Conservation (phyloP, 2,329 filamentous ascomycete genomes). For the Myrmaecium sp. region DNA sequence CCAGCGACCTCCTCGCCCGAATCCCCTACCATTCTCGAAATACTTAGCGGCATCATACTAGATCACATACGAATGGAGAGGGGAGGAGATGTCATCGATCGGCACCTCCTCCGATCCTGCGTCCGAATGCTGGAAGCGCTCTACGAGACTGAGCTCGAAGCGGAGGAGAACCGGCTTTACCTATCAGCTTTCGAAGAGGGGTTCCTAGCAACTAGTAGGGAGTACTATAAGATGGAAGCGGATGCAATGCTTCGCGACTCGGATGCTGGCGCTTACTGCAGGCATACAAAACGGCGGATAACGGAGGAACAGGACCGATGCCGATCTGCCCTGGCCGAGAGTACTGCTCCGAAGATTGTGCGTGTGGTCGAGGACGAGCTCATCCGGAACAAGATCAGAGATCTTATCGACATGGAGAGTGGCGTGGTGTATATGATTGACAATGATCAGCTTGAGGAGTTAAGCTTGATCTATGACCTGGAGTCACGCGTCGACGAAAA, state of each 20-base stretch:
- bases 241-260: constrained; percentile 56
- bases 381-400: constrained; percentile 58
- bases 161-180: constrained; percentile 68
- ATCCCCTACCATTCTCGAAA: constrained; percentile 44
- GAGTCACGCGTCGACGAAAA: constrained; percentile 60
- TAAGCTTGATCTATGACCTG: constrained; percentile 66
- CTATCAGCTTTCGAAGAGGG: constrained; percentile 63
- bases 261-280: constrained; percentile 69
- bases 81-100: constrained; percentile 76
- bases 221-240: constrained; percentile 65
- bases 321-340: constrained; percentile 58
- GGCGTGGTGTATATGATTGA: constrained; percentile 83
- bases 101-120: constrained; percentile 63
- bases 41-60: constrained; percentile 67
- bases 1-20: constrained; percentile 26
- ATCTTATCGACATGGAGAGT: constrained; percentile 74
- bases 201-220: constrained; percentile 53
- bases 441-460: constrained; percentile 63
- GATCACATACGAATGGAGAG: constrained; percentile 89
- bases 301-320: constrained; percentile 71
- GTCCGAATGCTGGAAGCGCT: constrained; percentile 79
- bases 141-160: constrained; percentile 66
- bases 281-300: constrained; percentile 56
- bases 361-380: constrained; percentile 66
- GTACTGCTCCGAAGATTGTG: constrained; percentile 57